Evolutionary conservation across 2,329 filamentous ascomycete genomes (phyloP).

Genomic region (Passalora sequoiae): DNA sequence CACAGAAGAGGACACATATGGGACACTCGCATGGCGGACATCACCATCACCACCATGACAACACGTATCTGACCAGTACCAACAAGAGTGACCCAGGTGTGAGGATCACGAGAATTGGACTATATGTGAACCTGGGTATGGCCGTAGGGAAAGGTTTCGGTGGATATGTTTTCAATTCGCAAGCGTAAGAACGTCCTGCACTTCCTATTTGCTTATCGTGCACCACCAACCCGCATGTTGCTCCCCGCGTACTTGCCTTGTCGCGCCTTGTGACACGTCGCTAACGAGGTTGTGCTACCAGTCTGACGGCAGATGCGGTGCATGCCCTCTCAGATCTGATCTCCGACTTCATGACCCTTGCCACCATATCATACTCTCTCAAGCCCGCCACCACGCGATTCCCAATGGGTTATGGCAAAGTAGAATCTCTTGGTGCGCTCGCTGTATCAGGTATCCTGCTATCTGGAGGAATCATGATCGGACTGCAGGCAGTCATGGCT

Average conservation of each 20-base stretch:
- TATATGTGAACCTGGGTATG: conserved; percentile 89
- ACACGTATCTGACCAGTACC: conserved; percentile 70
- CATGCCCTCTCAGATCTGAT: conserved; percentile 93
- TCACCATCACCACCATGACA: conserved; percentile 75
- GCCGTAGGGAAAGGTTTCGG: conserved; percentile 87
- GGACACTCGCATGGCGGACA: conserved; percentile 44
- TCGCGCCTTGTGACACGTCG: not conserved
- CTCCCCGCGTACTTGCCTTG: too few relatives aligned
- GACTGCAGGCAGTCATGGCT: conserved; percentile 58
- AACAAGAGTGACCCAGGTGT: conserved; percentile 92
- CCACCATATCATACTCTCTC: conserved; percentile 89
- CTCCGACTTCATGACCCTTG: conserved; percentile 88
- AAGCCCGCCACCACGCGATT: conserved; percentile 78
- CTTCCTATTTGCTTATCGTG: too few relatives aligned
- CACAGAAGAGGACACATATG: conserved; percentile 29
- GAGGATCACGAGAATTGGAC: conserved; percentile 82
- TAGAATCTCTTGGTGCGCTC: conserved; percentile 91
- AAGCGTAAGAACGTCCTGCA: conserved; percentile 53
- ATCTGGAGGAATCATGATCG: conserved; percentile 87
- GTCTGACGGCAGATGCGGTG: conserved; percentile 69
- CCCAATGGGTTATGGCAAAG: conserved; percentile 89
- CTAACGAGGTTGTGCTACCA: conserved; percentile 2
- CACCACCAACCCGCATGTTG: too few relatives aligned
- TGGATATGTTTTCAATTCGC: conserved; percentile 90
- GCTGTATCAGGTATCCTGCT: conserved; percentile 90